Conservation (phyloP, 1,284 basidiomycete genomes). For the Xerocomus nothofagi region DNA sequence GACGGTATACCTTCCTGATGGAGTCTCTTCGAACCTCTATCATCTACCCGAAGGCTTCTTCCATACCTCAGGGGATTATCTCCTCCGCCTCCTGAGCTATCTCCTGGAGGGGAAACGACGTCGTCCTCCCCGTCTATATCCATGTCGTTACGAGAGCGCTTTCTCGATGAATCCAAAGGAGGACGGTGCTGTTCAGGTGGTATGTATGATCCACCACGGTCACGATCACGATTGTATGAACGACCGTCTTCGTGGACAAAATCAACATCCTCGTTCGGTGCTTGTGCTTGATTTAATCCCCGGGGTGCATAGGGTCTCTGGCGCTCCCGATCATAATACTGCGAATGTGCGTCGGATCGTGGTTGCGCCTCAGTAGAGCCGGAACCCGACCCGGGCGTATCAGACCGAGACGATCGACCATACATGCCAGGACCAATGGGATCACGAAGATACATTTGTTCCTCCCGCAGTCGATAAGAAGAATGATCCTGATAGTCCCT, state of each 20-base stretch:
- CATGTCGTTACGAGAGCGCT: constrained; percentile 60
- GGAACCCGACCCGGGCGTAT: constrained; percentile 51
- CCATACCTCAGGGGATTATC: constrained; percentile 31
- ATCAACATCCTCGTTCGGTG: constrained; percentile 45
- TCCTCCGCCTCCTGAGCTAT: constrained; percentile 35
- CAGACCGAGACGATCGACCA: constrained; percentile 49
- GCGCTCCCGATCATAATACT: constrained; percentile 47
- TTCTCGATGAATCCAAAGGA: constrained; percentile 43
- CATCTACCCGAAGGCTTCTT: constrained; percentile 38
- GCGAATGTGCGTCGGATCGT: constrained; percentile 44
- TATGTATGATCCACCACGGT: constrained; percentile 34
- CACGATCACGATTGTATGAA: constrained; percentile 37
- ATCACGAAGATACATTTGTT: constrained; percentile 46
- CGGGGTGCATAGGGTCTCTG: constrained; percentile 49
- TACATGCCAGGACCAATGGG: constrained; percentile 35
- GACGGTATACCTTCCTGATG: constrained; percentile 44
- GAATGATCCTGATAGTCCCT: constrained; percentile 39
- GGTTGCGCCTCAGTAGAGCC: constrained; percentile 46
- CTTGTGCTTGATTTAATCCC: constrained; percentile 34
- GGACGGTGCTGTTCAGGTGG: constrained; percentile 32
- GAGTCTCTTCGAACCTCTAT: constrained; percentile 57
- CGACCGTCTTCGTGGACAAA: constrained; percentile 51
- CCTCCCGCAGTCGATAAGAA: constrained; percentile 45
- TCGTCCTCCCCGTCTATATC: constrained; percentile 53
- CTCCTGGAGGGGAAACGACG: constrained; percentile 39